Evolutionary conservation across 768 basidiomycete species (phyloP).

Genomic region (Trichaptum fuscoviolaceum): DNA sequence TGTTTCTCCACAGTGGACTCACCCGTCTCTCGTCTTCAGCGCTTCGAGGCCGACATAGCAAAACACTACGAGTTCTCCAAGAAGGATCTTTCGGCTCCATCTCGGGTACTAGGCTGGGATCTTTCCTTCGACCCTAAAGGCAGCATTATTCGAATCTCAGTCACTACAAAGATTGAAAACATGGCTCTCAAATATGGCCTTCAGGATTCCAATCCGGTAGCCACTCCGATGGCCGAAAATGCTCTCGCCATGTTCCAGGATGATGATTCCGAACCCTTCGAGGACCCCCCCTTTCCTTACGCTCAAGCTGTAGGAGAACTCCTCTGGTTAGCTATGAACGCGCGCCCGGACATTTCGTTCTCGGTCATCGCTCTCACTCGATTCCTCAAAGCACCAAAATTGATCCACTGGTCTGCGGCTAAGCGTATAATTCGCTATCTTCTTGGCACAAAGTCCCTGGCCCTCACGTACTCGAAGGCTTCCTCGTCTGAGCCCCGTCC

Average conservation of each 20-base stretch:
- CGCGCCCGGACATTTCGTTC: slow-evolving; percentile 27
- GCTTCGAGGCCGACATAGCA: neutral
- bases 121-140: slow-evolving; percentile 9
- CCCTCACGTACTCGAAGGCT: slow-evolving; percentile 17
- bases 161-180: neutral
- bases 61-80: neutral
- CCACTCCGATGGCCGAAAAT: slow-evolving; percentile 6
- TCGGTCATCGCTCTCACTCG: slow-evolving; percentile 20
- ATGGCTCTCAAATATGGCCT: neutral
- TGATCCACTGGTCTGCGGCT: slow-evolving; percentile 21
- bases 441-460: slow-evolving; percentile 16
- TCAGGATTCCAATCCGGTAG: neutral
- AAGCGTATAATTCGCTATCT: slow-evolving; percentile 25
- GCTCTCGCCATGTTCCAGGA: slow-evolving; percentile 4
- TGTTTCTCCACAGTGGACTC: neutral
- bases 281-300: slow-evolving; percentile 17
- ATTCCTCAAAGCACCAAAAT: slow-evolving; percentile 19
- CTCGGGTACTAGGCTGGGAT: slow-evolving; percentile 10
- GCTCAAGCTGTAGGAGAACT: slow-evolving; percentile 24
- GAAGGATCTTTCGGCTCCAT: no score
- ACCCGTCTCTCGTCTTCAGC: neutral
- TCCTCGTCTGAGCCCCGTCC: slow-evolving; percentile 9
- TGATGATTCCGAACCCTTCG: slow-evolving; percentile 4
- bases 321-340: slow-evolving; percentile 24
- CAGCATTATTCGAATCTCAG: neutral